Percentiles rank a stretch among this genome's conserved stretches.
phyloP scores from a whole-genome alignment of 306 rosid genomes.

The Gastrolobium villosum region DNA sequence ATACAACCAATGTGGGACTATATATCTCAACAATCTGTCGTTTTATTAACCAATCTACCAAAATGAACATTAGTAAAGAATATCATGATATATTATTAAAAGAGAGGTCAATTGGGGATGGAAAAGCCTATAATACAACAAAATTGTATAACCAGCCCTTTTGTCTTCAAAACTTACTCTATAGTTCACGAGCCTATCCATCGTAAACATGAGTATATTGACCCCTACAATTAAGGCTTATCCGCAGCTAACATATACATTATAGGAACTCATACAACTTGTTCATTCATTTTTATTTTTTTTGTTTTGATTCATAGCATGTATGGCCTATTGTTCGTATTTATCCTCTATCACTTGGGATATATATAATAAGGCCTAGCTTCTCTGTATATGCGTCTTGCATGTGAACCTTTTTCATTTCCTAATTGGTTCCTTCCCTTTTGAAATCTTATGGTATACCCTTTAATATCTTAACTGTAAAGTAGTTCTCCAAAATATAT shows the following conservation, averaged over 20 bases:
- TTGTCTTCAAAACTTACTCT: background rate
- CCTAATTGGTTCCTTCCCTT: background rate
- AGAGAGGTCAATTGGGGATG: background rate
- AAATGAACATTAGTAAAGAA: background rate
- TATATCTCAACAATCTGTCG: too few relatives aligned
- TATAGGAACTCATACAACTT: background rate
- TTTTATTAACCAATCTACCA: background rate
- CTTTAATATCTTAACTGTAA: conserved; percentile 15
- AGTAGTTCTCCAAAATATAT: background rate
- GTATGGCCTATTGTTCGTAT: conserved; percentile 21
- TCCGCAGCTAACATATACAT: background rate
- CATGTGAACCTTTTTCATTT: conserved; percentile 18
- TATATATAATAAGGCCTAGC: conserved; percentile 9
- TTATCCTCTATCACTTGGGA: conserved; percentile 7
- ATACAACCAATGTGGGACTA: too few relatives aligned
- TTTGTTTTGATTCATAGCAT: background rate
- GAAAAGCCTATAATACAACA: background rate
- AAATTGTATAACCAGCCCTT: background rate
- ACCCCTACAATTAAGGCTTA: background rate
- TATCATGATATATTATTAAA: background rate
- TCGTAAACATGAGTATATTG: background rate
- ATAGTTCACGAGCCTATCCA: background rate
- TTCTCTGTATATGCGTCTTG: conserved; percentile 29
- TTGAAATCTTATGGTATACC: background rate
- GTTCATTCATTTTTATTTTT: background rate